Evolutionary conservation across 2,329 filamentous ascomycete genomes (phyloP).

Genomic region (Fusarium sp.): DNA sequence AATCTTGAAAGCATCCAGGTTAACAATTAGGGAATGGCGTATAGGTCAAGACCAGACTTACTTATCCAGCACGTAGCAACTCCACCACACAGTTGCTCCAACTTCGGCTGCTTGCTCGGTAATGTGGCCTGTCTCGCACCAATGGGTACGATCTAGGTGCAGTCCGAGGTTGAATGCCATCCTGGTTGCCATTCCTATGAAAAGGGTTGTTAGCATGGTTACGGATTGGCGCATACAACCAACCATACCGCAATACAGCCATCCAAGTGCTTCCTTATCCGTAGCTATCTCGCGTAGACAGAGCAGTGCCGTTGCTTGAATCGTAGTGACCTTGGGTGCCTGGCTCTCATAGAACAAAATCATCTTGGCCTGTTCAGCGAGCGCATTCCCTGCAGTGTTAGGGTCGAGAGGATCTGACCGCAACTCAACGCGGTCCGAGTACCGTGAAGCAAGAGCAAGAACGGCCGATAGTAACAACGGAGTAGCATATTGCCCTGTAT

Average conservation of each 20-base stretch:
- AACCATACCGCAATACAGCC: conserved; percentile 1
- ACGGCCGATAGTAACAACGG: not conserved
- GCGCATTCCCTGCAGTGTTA: not conserved
- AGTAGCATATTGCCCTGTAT: not conserved
- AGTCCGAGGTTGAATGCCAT: conserved; percentile 5
- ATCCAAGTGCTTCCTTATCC: conserved; percentile 1
- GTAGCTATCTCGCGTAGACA: not conserved
- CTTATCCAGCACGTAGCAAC: not conserved
- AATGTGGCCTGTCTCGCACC: not conserved
- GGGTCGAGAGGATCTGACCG: not conserved
- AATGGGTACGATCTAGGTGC: not conserved
- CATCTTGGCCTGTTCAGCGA: not conserved
- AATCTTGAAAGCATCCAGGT: not conserved
- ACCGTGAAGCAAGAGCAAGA: not conserved
- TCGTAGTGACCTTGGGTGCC: not conserved
- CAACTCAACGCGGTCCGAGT: not conserved
- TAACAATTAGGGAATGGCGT: not conserved
- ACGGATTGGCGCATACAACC: accelerated
- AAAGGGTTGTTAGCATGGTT: not conserved
- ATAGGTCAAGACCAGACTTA: not conserved
- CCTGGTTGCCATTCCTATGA: not conserved
- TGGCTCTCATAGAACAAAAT: not conserved
- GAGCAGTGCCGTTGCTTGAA: not conserved
- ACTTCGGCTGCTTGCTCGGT: not conserved
- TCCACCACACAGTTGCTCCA: not conserved